Conservation (phyloP, 352 stramenopile genomes). For the Globisporangium camurandrum region DNA sequence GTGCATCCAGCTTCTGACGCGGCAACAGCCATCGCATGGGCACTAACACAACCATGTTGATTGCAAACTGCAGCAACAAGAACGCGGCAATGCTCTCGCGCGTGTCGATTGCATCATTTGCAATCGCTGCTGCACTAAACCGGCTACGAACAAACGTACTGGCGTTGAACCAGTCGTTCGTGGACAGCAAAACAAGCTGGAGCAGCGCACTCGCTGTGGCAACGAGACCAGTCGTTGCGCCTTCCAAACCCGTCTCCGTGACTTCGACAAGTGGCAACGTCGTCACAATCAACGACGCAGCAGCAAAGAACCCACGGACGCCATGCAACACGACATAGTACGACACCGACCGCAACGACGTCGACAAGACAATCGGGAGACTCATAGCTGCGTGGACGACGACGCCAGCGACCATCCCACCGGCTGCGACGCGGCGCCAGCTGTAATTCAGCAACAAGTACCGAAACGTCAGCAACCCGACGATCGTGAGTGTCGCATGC, state of each 20-base stretch:
- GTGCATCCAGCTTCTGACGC: slow-evolving; percentile 50
- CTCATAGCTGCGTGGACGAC: slow-evolving; percentile 21
- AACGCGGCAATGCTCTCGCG: slow-evolving; percentile 32
- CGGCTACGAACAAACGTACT: slow-evolving; percentile 27
- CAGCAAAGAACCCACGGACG: slow-evolving; percentile 31
- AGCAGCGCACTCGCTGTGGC: slow-evolving; percentile 58
- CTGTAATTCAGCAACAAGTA: slow-evolving; percentile 63
- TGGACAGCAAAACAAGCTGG: slow-evolving; percentile 45
- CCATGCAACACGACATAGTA: slow-evolving; percentile 40
- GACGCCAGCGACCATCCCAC: slow-evolving; percentile 33
- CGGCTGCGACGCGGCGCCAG: slow-evolving; percentile 51
- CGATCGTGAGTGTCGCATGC: slow-evolving; percentile 33
- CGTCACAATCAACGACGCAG: slow-evolving; percentile 36
- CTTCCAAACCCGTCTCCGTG: slow-evolving; percentile 65
- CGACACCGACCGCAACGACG: slow-evolving; percentile 30
- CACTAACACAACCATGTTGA: slow-evolving; percentile 46
- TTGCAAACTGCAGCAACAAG: slow-evolving; percentile 29
- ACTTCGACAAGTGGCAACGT: slow-evolving; percentile 66
- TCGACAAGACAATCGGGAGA: slow-evolving; percentile 46
- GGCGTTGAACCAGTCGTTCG: slow-evolving; percentile 48
- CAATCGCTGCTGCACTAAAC: slow-evolving; percentile 28
- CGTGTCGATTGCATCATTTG: slow-evolving; percentile 21
- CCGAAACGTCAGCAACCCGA: slow-evolving; percentile 43
- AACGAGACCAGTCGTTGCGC: slow-evolving; percentile 53
- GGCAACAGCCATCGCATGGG: slow-evolving; percentile 66